These are phyloP conservation scores for Maudiozyma humilis DNA, from an alignment of 1,139 yeast species.

Conservation along the genomic window DNA sequence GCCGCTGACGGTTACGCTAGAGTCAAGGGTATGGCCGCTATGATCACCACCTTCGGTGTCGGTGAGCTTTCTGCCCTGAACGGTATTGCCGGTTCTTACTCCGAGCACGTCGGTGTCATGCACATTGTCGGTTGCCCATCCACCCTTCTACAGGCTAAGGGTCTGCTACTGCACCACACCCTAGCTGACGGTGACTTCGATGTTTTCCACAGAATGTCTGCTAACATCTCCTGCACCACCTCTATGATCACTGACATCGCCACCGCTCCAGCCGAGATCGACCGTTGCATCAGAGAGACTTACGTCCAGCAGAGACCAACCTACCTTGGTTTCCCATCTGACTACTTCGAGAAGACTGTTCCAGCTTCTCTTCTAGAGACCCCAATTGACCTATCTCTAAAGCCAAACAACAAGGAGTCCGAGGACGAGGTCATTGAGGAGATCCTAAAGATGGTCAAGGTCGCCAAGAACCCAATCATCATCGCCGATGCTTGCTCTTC, in stretches of 20 bases:
- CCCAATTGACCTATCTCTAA: constrained; percentile 55
- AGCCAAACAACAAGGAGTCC: constrained; percentile 58
- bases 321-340: constrained; percentile 74
- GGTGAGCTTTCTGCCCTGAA: constrained; percentile 80
- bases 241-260: constrained; percentile 52
- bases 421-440: constrained; percentile 62
- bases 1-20: constrained; percentile 65
- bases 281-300: constrained; percentile 65
- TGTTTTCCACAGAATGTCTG: constrained; percentile 67
- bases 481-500: constrained; percentile 82
- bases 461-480: constrained; percentile 60
- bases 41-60: constrained; percentile 68
- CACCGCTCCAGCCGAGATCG: constrained; percentile 60
- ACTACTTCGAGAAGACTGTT: constrained; percentile 59
- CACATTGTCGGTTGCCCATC: constrained; percentile 79
- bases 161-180: constrained; percentile 52
- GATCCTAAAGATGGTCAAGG: constrained; percentile 43
- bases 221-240: constrained; percentile 57
- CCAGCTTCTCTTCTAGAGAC: constrained; percentile 47
- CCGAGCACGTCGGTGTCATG: constrained; percentile 67
- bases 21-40: constrained; percentile 47
- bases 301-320: constrained; percentile 71
- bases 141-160: constrained; percentile 53
- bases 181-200: constrained; percentile 79
- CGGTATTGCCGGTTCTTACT: constrained; percentile 72